Conservation (phyloP, 164 flowering plant species). For the Tinospora cordifolia region DNA sequence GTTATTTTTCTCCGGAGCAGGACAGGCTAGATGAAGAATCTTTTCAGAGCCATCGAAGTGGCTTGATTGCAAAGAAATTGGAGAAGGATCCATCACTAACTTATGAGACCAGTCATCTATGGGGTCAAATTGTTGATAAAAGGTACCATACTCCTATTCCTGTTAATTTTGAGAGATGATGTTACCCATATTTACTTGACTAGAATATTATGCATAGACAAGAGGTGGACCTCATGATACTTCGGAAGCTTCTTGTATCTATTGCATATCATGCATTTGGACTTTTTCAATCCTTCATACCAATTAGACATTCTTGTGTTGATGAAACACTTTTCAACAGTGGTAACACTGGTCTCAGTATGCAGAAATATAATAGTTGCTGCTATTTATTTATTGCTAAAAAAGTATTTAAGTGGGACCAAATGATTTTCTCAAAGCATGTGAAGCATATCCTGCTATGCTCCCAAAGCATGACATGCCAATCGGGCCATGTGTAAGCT, state of each 20-base stretch:
- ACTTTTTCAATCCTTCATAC: not conserved
- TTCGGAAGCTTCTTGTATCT: not conserved
- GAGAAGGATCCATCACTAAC: slow-evolving; percentile 86
- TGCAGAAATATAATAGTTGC: not conserved
- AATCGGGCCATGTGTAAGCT: too few relatives aligned
- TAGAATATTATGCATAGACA: not conserved
- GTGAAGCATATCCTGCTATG: not conserved
- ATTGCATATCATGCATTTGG: not conserved
- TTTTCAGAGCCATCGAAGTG: slow-evolving; percentile 65
- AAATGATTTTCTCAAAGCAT: not conserved
- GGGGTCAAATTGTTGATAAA: slow-evolving; percentile 77
- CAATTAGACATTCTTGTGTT: not conserved
- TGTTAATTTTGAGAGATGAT: not conserved
- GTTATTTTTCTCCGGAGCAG: slow-evolving; percentile 35
- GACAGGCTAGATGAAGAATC: slow-evolving; percentile 65
- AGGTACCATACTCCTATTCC: slow-evolving; percentile 35
- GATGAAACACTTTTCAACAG: not conserved
- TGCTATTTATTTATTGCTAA: too few relatives aligned
- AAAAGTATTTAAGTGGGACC: not conserved
- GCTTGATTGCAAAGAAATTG: slow-evolving; percentile 62
- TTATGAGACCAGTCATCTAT: slow-evolving; percentile 58
- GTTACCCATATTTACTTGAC: not conserved
- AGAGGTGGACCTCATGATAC: not conserved
- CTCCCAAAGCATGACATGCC: not conserved
- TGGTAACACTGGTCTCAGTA: not conserved